Conservation (phyloP, 345 rosid genomes). For the Dipteronia dyeriana region DNA sequence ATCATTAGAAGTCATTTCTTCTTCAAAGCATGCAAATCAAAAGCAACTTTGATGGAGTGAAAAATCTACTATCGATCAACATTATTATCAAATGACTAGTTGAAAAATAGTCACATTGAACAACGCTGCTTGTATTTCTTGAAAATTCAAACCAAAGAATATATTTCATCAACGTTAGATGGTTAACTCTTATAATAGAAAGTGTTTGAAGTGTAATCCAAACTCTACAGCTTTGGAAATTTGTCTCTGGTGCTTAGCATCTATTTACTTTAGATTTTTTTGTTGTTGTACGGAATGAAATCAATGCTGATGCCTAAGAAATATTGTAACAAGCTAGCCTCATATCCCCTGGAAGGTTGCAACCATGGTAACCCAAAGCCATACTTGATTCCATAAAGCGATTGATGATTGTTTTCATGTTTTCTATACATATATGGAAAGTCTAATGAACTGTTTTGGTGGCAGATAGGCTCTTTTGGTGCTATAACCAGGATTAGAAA, state of each 20-base stretch:
- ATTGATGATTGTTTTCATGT: slow-evolving; percentile 1
- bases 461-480: slow-evolving; percentile 99
- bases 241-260: background rate
- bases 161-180: background rate
- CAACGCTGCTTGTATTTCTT: background rate
- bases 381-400: background rate
- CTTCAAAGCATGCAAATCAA: background rate
- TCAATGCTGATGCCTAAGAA: background rate
- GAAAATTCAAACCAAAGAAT: background rate
- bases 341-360: slow-evolving; percentile 2
- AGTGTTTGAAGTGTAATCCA: background rate
- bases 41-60: background rate
- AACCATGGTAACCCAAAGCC: background rate
- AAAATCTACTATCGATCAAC: background rate
- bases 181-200: background rate
- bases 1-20: background rate
- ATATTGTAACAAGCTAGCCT: slow-evolving; percentile 1
- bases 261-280: background rate
- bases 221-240: background rate
- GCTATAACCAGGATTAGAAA: slow-evolving; percentile 84
- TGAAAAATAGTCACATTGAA: background rate
- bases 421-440: background rate
- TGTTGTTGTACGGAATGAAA: background rate
- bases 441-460: slow-evolving; percentile 48
- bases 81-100: background rate